These are phyloP conservation scores for Aaosphaeria pasadenensis DNA, from an alignment of 2,329 filamentous ascomycete species.

Conservation along the genomic window DNA sequence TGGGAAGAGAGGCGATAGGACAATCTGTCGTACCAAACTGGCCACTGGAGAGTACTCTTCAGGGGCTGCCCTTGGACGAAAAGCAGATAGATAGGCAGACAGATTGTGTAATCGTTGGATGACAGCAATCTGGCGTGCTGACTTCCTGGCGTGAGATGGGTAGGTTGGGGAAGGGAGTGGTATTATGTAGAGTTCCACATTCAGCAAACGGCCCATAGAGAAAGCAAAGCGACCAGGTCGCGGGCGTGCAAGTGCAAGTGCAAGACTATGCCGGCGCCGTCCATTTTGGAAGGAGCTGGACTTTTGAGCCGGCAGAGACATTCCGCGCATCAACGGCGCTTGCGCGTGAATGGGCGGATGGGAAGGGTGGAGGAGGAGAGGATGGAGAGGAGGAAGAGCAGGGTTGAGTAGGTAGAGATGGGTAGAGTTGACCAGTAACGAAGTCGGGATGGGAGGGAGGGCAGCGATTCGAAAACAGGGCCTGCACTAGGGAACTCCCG, in stretches of 20 bases:
- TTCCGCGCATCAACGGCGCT: conserved; percentile 32
- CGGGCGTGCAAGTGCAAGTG: too few species aligned
- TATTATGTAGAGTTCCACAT: background rate
- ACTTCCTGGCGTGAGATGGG: conserved; percentile 17
- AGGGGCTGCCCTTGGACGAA: background rate
- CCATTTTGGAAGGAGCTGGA: conserved; percentile 21
- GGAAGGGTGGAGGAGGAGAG: conserved; percentile 19
- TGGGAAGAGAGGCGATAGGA: conserved; percentile 23
- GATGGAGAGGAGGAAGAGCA: conserved; percentile 11
- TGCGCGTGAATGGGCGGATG: conserved; percentile 33
- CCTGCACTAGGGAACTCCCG: conserved; percentile 21
- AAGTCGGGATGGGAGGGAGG: conserved; percentile 19
- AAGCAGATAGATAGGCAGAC: background rate
- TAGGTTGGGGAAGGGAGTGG: conserved; percentile 17
- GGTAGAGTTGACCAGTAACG: conserved; percentile 18
- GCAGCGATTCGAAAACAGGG: conserved; percentile 33
- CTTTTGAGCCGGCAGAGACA: conserved; percentile 16
- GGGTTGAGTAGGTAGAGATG: conserved; percentile 11
- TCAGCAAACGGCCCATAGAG: too few species aligned
- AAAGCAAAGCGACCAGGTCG: too few species aligned
- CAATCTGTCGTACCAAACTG: background rate
- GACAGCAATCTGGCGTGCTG: conserved; percentile 14
- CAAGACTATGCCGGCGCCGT: conserved; percentile 15
- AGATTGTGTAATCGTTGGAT: conserved; percentile 17
- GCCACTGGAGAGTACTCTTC: background rate